phyloP scores from a whole-genome alignment of 1,139 yeast species.

The Yarrowia galli region DNA sequence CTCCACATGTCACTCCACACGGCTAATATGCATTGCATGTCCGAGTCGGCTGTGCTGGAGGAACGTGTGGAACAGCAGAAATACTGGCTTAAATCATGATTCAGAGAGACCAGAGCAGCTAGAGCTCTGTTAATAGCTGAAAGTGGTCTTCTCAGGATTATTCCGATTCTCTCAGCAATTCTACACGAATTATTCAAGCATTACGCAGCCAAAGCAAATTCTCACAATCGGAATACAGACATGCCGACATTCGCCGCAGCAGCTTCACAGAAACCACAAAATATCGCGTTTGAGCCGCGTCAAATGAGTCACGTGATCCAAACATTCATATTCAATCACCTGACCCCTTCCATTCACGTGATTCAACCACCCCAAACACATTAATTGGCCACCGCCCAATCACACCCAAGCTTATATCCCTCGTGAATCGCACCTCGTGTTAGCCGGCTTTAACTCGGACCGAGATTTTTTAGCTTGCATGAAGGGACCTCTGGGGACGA shows the following conservation, averaged over 20 bases:
- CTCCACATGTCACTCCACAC: slow-evolving; percentile 26
- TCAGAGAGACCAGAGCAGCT: too few species aligned
- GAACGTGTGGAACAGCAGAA: too few species aligned
- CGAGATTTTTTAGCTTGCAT: slow-evolving; percentile 29
- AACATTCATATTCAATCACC: too few species aligned
- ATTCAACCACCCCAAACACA: background rate
- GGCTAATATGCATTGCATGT: slow-evolving; percentile 8
- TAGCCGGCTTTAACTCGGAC: slow-evolving; percentile 28
- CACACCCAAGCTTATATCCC: slow-evolving; percentile 23
- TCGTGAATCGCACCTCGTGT: slow-evolving; percentile 28
- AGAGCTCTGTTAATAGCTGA: too few species aligned
- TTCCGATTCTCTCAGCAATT: background rate
- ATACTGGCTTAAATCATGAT: too few species aligned
- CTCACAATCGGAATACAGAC: background rate
- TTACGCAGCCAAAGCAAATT: background rate
- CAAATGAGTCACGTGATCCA: too few species aligned
- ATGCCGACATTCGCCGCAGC: too few species aligned
- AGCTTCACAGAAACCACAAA: too few species aligned
- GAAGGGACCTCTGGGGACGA: background rate
- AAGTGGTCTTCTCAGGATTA: background rate
- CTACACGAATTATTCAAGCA: background rate
- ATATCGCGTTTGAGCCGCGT: too few species aligned
- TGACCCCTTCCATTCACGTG: too few species aligned
- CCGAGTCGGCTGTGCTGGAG: slow-evolving; percentile 9
- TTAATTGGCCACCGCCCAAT: background rate